phyloP scores from a whole-genome alignment of 768 basidiomycete species.

The Mycena rosella region DNA sequence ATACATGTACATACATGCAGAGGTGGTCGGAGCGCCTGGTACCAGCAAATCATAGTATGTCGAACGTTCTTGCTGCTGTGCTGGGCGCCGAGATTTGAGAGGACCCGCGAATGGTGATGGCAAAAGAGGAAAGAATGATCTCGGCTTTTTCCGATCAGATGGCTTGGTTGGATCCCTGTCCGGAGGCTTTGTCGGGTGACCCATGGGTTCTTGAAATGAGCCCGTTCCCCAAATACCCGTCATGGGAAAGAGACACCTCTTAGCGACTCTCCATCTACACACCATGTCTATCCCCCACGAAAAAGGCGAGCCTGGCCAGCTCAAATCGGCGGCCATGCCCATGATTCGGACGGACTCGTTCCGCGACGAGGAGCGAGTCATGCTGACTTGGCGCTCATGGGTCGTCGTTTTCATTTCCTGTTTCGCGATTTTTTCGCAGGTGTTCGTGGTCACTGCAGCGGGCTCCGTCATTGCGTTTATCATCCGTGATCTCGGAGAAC shows the following conservation, averaged over 20 bases:
- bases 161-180: neutral
- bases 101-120: too few relatives aligned
- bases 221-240: neutral
- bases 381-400: constrained; percentile 38
- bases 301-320: neutral
- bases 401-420: constrained; percentile 34
- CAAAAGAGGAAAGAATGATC: too few relatives aligned
- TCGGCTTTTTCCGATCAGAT: neutral
- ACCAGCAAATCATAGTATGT: too few relatives aligned
- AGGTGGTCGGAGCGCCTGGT: too few relatives aligned
- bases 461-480: constrained; percentile 38
- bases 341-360: constrained; percentile 32
- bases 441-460: constrained; percentile 34
- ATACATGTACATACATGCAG: too few relatives aligned
- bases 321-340: neutral
- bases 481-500: constrained; percentile 36
- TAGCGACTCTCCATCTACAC: neutral
- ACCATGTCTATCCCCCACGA: neutral
- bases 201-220: neutral
- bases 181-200: neutral
- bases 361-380: constrained; percentile 26
- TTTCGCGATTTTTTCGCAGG: constrained; percentile 34
- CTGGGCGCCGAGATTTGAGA: too few relatives aligned
- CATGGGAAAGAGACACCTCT: neutral
- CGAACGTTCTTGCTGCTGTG: too few relatives aligned